phyloP scores from a whole-genome alignment of 345 rosid species.

The Trapa incisa region DNA sequence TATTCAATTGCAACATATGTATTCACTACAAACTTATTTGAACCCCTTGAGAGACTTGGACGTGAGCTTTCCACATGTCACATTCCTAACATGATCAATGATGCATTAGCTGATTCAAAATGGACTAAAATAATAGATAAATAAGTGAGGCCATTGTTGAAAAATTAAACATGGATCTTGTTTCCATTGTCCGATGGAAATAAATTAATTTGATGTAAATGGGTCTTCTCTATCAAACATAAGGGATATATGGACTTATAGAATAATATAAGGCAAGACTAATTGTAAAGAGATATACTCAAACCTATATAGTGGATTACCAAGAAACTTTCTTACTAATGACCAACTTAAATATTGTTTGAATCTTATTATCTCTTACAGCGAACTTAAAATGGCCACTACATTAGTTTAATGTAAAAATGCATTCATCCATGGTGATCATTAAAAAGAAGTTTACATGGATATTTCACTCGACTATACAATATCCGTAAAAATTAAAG shows the following conservation, averaged over 20 bases:
- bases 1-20: too few relatives aligned
- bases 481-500: background rate
- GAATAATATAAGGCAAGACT: conserved; percentile 4
- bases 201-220: background rate
- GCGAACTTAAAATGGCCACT: background rate
- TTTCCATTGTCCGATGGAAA: background rate
- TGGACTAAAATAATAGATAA: too few relatives aligned
- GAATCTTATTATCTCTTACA: background rate
- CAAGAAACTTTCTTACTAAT: conserved; percentile 1
- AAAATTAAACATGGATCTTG: background rate
- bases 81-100: too few relatives aligned
- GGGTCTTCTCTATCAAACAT: background rate
- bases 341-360: background rate
- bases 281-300: background rate
- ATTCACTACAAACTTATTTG: too few relatives aligned
- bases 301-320: background rate
- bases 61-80: too few relatives aligned
- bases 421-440: background rate
- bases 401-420: background rate
- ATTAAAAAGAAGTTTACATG: background rate
- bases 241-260: background rate
- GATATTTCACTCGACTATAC: background rate
- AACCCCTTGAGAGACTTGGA: too few relatives aligned
- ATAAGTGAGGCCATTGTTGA: background rate
- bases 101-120: too few relatives aligned